phyloP scores from a whole-genome alignment of 2,329 filamentous ascomycete species.

The Nothomitra cinnamomea region DNA sequence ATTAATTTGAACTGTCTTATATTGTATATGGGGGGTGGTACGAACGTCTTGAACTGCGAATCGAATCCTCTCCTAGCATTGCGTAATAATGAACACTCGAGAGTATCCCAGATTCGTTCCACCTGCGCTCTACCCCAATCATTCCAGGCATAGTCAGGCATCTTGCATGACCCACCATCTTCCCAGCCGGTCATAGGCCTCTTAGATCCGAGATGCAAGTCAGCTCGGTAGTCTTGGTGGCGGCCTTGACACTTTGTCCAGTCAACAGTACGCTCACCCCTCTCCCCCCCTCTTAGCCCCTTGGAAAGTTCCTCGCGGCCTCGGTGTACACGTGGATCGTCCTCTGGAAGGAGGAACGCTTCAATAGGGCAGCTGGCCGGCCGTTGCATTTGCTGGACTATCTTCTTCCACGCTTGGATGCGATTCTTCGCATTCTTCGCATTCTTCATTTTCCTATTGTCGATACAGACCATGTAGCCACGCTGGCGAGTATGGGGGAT shows the following conservation, averaged over 20 bases:
- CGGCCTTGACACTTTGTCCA: conserved; percentile 43
- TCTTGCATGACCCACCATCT: conserved; percentile 32
- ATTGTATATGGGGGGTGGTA: conserved; percentile 3
- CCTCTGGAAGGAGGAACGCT: conserved; percentile 39
- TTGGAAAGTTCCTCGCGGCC: conserved; percentile 31
- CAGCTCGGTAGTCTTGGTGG: conserved; percentile 38
- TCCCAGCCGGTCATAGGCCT: conserved; percentile 44
- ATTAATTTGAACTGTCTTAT: conserved; percentile 15
- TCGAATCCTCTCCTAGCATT: conserved; percentile 35
- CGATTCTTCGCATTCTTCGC: conserved; percentile 15
- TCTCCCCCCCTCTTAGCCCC: conserved; percentile 18
- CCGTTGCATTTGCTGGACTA: conserved; percentile 33
- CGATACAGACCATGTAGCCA: conserved; percentile 42
- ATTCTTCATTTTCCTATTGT: conserved; percentile 18
- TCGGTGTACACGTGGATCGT: conserved; percentile 36
- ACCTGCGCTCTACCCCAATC: conserved; percentile 34
- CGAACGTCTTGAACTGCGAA: conserved; percentile 36
- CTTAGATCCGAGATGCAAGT: conserved; percentile 32
- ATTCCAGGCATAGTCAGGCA: conserved; percentile 38
- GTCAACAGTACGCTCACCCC: conserved; percentile 20
- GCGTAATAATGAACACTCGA: conserved; percentile 44
- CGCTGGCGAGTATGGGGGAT: conserved; percentile 52
- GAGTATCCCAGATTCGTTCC: conserved; percentile 44
- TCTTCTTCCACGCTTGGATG: conserved; percentile 25
- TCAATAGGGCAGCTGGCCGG: conserved; percentile 44